A percentile compares a stretch with the other conserved stretches of the same genome.
These are phyloP conservation scores for Skeletonema potamos DNA, from an alignment of 108 stramenopile species.

Conservation along the genomic window DNA sequence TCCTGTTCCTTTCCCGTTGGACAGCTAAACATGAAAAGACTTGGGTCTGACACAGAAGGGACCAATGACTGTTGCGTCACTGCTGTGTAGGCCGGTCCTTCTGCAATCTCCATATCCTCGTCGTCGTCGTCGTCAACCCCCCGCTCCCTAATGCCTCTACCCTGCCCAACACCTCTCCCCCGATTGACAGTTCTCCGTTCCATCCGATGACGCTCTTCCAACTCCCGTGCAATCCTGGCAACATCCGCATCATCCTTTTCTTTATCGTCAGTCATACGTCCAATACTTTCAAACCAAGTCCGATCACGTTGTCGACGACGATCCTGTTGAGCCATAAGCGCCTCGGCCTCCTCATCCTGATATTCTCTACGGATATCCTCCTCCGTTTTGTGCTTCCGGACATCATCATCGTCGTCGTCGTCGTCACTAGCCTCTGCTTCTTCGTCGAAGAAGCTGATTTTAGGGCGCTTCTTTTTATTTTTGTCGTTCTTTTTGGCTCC, in stretches of 20 bases:
- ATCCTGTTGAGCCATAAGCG: constrained; percentile 84
- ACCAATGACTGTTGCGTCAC: constrained; percentile 91
- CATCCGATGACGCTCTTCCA: constrained; percentile 86
- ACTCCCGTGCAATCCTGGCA: constrained; percentile 75
- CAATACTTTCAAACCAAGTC: constrained; percentile 35
- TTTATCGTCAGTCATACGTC: constrained; percentile 29
- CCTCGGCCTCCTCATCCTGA: constrained; percentile 86
- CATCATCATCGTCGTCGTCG: constrained; percentile 84
- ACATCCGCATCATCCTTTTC: constrained; percentile 45
- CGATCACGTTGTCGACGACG: constrained; percentile 77
- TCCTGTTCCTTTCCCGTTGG: constrained; percentile 88
- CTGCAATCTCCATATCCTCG: constrained; percentile 8
- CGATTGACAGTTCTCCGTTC: constrained; percentile 56
- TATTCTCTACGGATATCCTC: constrained; percentile 76
- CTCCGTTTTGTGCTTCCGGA: constrained; percentile 62
- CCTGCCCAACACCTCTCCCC: constrained; percentile 17
- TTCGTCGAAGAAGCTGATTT: constrained; percentile 82
- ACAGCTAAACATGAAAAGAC: constrained; percentile 92
- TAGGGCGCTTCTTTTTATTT: constrained; percentile 55
- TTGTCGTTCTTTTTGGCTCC: constrained; percentile 25
- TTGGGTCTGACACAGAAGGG: constrained; percentile 93
- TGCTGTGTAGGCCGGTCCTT: constrained; percentile 53
- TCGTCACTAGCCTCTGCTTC: constrained; percentile 87
- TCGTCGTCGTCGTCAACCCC: not conserved
- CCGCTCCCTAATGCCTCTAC: not conserved